Evolutionary conservation across 768 basidiomycete species (phyloP), one percentile per base, ranked within the genome.

Genomic region (Cyclocybe aegerita): DNA sequence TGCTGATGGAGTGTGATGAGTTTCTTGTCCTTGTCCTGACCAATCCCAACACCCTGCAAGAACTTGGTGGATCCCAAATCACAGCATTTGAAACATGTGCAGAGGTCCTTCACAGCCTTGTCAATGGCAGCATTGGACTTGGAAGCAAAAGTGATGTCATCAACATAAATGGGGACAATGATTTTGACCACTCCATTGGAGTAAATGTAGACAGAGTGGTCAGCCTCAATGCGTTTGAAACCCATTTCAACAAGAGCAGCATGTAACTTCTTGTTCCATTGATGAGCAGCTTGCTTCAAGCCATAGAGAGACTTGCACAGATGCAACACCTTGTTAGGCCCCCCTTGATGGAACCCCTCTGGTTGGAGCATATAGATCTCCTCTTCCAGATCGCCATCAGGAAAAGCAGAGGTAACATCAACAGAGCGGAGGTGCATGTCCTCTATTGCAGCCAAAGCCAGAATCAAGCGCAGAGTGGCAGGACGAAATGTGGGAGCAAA

Each of bases 241-340:
- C 51, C 55, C 9, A 57, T 36, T 14, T 38, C 4, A 23, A 47
- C 23, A 2, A 47, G 11, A 5, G 49, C 39, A 33, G 60, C n/a
- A n/a, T n/a, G 43, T 29, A 68, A 59, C 51, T 60, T 65, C 50
- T 58, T 46, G 54, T 70, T 55, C 74, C 74, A 76, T 37, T 45
- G 46, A 6, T 64, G 58, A 7, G 65, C 63, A 10, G 70, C 63
- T 53, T 75, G 74, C 49, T 71, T 70, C 4, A 77, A 65, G 9
- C 76, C 70, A 59, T 77, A 76, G 17, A 76, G 50, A 3, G 64
- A 57, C 55, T 74, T 73, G 12, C 45, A 14, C 14, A 67, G 54
- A 14, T 40, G 42, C 14, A 39, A 48, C 9, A 53, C 47, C 32
- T 37, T 14, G n/a, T 49, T 49, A 16, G 48, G 45, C 41, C 44